Evolutionary conservation across 2,329 filamentous ascomycete genomes (phyloP).

Genomic region (Ascochyta viciae-villosae): DNA sequence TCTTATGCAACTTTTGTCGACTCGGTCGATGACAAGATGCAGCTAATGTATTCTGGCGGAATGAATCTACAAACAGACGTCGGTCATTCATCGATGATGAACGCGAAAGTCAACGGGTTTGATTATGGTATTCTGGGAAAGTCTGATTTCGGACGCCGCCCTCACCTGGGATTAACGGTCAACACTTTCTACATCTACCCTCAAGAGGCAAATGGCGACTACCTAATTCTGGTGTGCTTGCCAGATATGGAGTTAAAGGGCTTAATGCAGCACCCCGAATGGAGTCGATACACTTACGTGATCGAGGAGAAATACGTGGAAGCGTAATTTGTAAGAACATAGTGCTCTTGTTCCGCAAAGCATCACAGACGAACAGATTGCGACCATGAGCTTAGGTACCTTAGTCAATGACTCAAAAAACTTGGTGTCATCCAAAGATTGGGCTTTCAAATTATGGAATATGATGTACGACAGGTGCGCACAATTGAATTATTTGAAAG

Average conservation of each 20-base stretch:
- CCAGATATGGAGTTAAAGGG: conserved; percentile 7
- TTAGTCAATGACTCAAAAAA: no score
- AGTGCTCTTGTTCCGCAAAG: no score
- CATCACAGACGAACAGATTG: no score
- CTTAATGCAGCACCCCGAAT: conserved; percentile 4
- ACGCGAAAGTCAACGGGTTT: conserved; percentile 22
- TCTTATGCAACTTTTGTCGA: conserved; percentile 43
- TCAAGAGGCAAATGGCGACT: conserved; percentile 1
- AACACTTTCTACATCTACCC: conserved; percentile 18
- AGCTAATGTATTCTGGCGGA: conserved; percentile 32
- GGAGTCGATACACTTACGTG: background rate
- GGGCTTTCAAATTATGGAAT: no score
- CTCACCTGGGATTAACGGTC: conserved; percentile 1
- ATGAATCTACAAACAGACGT: conserved; percentile 20
- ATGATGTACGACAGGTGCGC: no score
- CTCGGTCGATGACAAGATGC: conserved; percentile 32
- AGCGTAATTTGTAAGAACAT: no score
- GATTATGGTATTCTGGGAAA: conserved; percentile 19
- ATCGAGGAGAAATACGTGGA: conserved; percentile 2
- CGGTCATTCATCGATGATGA: conserved; percentile 24
- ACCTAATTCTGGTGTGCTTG: conserved; percentile 1
- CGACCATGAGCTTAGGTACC: no score
- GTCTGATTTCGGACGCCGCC: conserved; percentile 15
- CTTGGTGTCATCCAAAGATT: no score
- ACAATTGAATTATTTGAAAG: no score